phyloP scores from a whole-genome alignment of 495 filamentous ascomycete species.

The Rostrohypoxylon terebratum region DNA sequence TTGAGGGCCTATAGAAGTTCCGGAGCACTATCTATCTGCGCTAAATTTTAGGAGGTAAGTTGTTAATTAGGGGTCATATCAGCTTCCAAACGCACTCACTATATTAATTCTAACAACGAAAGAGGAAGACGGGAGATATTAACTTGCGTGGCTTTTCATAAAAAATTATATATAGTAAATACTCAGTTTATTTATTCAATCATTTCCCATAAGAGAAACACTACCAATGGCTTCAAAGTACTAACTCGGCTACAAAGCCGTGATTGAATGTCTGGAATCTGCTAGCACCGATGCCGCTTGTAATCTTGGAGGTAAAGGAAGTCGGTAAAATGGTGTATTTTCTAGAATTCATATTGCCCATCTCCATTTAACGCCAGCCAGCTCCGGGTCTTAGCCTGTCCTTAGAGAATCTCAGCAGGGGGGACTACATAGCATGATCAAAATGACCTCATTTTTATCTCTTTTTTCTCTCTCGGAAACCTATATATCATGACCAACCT shows the following conservation, averaged over 20 bases:
- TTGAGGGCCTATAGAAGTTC: background rate
- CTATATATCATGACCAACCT: background rate
- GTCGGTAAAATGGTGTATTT: background rate
- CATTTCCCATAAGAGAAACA: background rate
- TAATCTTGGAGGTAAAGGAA: background rate
- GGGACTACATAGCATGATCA: slow-evolving; percentile 19
- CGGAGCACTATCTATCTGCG: background rate
- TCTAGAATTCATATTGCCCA: slow-evolving; percentile 28
- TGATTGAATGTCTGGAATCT: background rate
- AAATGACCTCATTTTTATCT: slow-evolving; percentile 3
- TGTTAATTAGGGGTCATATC: too few species aligned
- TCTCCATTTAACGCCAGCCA: slow-evolving; percentile 38
- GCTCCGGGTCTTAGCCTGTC: slow-evolving; percentile 34
- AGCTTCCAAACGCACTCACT: background rate
- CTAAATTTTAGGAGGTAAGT: background rate
- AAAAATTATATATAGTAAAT: background rate
- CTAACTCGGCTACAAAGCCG: background rate
- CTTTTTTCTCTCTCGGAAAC: background rate
- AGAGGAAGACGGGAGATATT: background rate
- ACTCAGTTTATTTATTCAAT: background rate
- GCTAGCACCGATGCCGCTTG: background rate
- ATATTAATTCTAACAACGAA: background rate
- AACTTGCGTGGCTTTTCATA: background rate
- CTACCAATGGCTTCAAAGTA: background rate
- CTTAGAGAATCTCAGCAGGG: slow-evolving; percentile 22